Evolutionary conservation across 139 green algal genomes (phyloP).

Genomic region (Microglena sp.): DNA sequence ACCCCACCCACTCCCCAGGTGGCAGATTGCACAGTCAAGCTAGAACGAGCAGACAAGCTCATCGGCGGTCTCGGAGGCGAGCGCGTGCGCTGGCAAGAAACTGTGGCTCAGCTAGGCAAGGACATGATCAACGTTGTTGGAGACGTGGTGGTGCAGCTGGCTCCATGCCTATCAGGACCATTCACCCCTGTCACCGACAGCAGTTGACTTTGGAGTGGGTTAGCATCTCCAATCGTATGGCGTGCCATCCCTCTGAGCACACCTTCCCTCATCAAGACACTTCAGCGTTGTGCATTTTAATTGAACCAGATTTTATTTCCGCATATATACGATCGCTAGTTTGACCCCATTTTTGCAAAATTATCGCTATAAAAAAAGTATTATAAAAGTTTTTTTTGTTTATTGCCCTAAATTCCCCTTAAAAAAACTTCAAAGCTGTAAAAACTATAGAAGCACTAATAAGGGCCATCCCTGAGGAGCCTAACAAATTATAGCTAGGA

Average conservation of each 20-base stretch:
- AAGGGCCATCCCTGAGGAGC: too few relatives aligned
- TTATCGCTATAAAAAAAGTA: too few relatives aligned
- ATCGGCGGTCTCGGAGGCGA: constrained; percentile 73
- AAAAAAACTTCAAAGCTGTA: too few relatives aligned
- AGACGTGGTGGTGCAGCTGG: constrained; percentile 44
- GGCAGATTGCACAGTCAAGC: constrained; percentile 22
- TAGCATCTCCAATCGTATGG: constrained; percentile 26
- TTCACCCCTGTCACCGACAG: constrained; percentile 57
- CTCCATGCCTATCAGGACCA: constrained; percentile 27
- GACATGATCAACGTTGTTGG: constrained; percentile 65
- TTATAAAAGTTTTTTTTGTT: too few relatives aligned
- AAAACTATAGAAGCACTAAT: too few relatives aligned
- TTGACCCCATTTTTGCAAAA: too few relatives aligned
- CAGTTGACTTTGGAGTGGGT: constrained; percentile 36
- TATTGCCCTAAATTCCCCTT: too few relatives aligned
- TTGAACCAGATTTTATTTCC: too few relatives aligned
- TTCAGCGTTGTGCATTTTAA: too few relatives aligned
- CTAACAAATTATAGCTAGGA: too few relatives aligned
- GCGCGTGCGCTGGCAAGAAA: constrained; percentile 54
- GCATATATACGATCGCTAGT: too few relatives aligned
- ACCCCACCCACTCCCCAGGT: constrained; percentile 26
- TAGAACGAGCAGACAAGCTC: constrained; percentile 58
- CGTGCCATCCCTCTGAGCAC: constrained; percentile 42
- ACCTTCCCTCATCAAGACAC: constrained; percentile 43
- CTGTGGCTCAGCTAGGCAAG: constrained; percentile 45